Evolutionary conservation across 257 asterid species (phyloP), one percentile per base, ranked within the genome.

Genomic region (Gardenia jasminoides): DNA sequence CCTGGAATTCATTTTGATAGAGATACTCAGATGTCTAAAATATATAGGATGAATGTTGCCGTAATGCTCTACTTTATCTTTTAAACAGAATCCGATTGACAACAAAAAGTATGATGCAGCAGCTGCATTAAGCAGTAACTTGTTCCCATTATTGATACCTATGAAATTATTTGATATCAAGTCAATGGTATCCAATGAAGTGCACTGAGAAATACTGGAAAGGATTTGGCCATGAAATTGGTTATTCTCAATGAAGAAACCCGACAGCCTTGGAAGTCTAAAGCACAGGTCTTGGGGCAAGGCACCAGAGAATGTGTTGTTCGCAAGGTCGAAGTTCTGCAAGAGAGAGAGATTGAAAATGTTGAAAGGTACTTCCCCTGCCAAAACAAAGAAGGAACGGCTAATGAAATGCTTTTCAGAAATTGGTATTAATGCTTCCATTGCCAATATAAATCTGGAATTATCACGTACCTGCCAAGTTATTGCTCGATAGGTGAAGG

Each of bases 151-250:
- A 11, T 20, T 52, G 59, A 52, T 52, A 52, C 62, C 62, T 16
- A 19, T 50, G 66, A 72, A 72, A n/a, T 72, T 30, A 44, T 72
- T 72, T 17, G 4, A 3, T 2, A 1, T 0, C 22, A 72, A 31
- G 22, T 48, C 30, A 30, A 56, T 0, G 1, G 47, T 72, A 43
- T 48, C 28, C 76, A 72, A 15, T 30, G 59, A 36, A 54, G 41
- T 72, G 16, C 76, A 72, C 15, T 72, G 59, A 47, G 76, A 28
- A 26, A 72, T 72, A 24, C 61, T 71, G 17, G 76, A 71, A 30
- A 62, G 76, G 39, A 46, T 47, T 71, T 46, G n/a, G 10, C 76
- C 76, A 9, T 71, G 17, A 10, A 73, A 52, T 52, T 52, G 67
- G 66, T 73, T 73, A 20, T 10, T 0, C 50, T 20, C 67, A 54